A percentile compares a stretch with the other conserved stretches of the same genome.
Conservation (phyloP, 495 filamentous ascomycete species). For the Niebla homalea region DNA sequence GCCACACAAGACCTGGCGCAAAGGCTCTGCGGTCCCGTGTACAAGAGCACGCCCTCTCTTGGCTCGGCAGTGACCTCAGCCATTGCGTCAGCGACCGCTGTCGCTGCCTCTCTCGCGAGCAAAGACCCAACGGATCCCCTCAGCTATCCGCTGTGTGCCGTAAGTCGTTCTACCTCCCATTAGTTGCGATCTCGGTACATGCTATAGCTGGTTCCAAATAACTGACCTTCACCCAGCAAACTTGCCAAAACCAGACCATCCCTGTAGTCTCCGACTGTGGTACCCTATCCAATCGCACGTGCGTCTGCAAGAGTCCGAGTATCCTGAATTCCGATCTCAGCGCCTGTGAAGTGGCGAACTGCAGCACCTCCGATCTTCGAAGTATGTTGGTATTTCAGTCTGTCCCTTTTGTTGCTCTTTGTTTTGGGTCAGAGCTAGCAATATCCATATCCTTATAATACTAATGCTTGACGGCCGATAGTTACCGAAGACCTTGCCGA, state of each 20-base stretch:
- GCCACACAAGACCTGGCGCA: neutral
- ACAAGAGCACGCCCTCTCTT: neutral
- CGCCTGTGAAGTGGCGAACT: constrained; percentile 1
- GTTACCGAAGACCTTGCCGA: neutral
- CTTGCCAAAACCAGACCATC: neutral
- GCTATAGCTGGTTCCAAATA: neutral
- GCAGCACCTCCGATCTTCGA: neutral
- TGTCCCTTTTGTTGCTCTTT: neutral
- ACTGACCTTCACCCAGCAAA: neutral
- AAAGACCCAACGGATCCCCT: constrained; percentile 2
- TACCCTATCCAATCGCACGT: constrained; percentile 6
- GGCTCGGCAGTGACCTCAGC: constrained; percentile 5
- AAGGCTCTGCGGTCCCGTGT: constrained; percentile 6
- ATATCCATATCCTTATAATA: neutral
- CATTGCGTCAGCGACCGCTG: constrained; percentile 6
- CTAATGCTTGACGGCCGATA: neutral
- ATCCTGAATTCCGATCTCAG: constrained; percentile 1
- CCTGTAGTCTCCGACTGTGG: constrained; percentile 1
- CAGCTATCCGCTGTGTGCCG: constrained; percentile 5
- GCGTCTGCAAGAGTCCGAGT: constrained; percentile 3
- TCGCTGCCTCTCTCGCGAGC: constrained; percentile 1
- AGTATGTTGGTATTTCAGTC: too few relatives aligned
- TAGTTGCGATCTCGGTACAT: neutral
- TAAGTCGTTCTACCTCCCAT: neutral
- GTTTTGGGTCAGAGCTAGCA: neutral